Base-by-base conservation (phyloP, 2,329 filamentous ascomycete species). In the Pleomassaria siparia region DNA sequence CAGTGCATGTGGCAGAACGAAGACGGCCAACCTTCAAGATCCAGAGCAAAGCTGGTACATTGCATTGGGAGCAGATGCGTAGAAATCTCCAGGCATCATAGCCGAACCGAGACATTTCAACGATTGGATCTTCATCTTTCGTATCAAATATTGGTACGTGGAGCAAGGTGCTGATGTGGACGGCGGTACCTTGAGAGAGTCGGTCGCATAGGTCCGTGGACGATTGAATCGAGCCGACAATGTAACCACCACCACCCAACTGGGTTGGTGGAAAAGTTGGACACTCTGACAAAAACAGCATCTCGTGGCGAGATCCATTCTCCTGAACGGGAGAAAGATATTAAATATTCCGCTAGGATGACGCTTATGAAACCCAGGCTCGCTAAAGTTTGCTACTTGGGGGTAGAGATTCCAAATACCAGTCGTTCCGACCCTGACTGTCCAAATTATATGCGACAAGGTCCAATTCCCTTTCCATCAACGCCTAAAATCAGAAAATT, bases 381-480 rank as follows among this genome's bases (percentile, higher is more conserved):
- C 25, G 37, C 45, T 40, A 32, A 46, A 9, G 16, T 30, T 46
- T 24, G 37, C 44, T 24, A 25, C 26, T 22, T 37, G 9, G 35
- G 35, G 24, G 35, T 18, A 35, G 32, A 40, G 37, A 47, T 47
- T 47, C 39, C 45, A 47, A 47, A 47, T 47, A 29, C 18, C 15
- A n/a, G n/a, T n/a, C n/a, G n/a, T n/a, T n/a, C n/a, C 21, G 12
- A 35, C 44, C n/a, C 29, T 30, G 18, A n/a, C 35, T 28, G 20
- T 21, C 13, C 10, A 40, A 28, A 28, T n/a, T n/a, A n/a, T n/a
- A 33, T 29, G 33, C 25, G 25, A 37, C 24, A 28, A 46, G 22
- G 18, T 22, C 35, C 15, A 37, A 15, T 28, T 40, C 37, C n/a
- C 22, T 43, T 43, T 43, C 26, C 42, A 21, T n/a, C 22, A 37